These are phyloP conservation scores for Beauveria asiatica DNA, from an alignment of 2,329 filamentous ascomycete genomes.

Conservation along the genomic window DNA sequence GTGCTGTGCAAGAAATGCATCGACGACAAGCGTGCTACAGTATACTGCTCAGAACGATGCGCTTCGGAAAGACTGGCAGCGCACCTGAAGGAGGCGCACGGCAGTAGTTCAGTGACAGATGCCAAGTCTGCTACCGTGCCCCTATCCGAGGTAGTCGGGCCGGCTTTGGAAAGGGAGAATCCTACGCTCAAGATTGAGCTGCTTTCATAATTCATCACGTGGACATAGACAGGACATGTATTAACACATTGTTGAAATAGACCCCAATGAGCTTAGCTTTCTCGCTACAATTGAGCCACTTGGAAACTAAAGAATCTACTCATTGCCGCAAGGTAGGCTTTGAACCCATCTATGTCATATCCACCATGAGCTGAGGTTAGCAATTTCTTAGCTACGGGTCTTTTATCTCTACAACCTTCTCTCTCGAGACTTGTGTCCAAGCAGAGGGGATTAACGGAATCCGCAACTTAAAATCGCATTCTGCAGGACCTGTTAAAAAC, in stretches of 20 bases:
- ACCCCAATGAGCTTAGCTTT: not conserved
- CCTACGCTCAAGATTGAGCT: slow-evolving; percentile 24
- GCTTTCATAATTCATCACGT: not conserved
- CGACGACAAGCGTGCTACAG: slow-evolving; percentile 24
- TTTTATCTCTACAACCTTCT: too few relatives aligned
- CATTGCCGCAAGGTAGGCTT: not conserved
- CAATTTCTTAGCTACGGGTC: too few relatives aligned
- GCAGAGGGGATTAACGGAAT: too few relatives aligned
- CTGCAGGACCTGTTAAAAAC: too few relatives aligned
- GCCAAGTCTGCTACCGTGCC: not conserved
- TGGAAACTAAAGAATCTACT: not conserved
- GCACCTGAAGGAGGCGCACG: slow-evolving; percentile 29
- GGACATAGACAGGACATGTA: not conserved
- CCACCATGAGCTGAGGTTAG: slow-evolving; percentile 15
- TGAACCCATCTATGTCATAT: slow-evolving; percentile 10
- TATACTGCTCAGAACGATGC: slow-evolving; percentile 36
- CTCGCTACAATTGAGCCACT: not conserved
- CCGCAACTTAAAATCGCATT: too few relatives aligned
- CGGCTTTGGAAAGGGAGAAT: slow-evolving; percentile 23
- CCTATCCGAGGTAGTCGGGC: slow-evolving; percentile 17
- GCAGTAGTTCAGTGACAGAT: slow-evolving; percentile 15
- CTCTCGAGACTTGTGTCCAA: not conserved
- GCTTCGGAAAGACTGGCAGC: slow-evolving; percentile 31
- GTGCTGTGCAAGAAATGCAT: slow-evolving; percentile 36
- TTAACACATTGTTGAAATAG: not conserved